Conservation (phyloP, 805 yeast species). For the Zygoascus flipseniorum region DNA sequence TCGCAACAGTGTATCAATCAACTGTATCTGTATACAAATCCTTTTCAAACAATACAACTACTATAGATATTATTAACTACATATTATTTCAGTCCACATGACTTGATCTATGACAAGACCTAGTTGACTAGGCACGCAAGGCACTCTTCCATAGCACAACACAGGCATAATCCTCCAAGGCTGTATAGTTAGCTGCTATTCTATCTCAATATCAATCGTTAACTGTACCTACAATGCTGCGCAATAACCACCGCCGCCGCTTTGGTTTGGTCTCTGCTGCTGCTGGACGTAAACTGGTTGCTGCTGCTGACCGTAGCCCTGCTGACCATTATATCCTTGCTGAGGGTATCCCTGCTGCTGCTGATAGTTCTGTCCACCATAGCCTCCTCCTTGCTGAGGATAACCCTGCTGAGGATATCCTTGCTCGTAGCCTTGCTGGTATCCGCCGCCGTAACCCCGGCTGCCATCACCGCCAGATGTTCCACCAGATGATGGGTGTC, state of each 20-base stretch:
- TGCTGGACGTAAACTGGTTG: conserved; percentile 30
- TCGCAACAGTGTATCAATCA: too few species aligned
- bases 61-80: too few species aligned
- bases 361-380: conserved; percentile 13
- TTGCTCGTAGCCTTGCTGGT: conserved; percentile 3
- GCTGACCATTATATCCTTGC: conserved; percentile 11
- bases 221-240: conserved; percentile 17
- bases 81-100: too few species aligned
- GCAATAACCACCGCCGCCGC: conserved; percentile 18
- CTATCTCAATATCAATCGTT: too few species aligned
- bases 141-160: conserved; percentile 20
- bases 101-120: background rate
- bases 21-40: too few species aligned
- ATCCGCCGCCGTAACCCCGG: conserved; percentile 8
- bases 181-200: conserved; percentile 2
- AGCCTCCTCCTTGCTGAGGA: conserved; percentile 15
- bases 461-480: conserved; percentile 4
- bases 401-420: conserved; percentile 4
- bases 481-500: conserved; percentile 1
- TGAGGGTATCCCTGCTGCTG: conserved; percentile 20
- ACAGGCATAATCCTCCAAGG: conserved; percentile 17
- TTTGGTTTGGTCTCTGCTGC: conserved; percentile 21
- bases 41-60: too few species aligned
- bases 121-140: conserved; percentile 11
- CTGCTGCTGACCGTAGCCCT: conserved; percentile 21